Evolutionary conservation across 768 basidiomycete genomes (phyloP), one percentile per base, ranked within the genome.

Genomic region (Rhodosporidiobolus odoratus): DNA sequence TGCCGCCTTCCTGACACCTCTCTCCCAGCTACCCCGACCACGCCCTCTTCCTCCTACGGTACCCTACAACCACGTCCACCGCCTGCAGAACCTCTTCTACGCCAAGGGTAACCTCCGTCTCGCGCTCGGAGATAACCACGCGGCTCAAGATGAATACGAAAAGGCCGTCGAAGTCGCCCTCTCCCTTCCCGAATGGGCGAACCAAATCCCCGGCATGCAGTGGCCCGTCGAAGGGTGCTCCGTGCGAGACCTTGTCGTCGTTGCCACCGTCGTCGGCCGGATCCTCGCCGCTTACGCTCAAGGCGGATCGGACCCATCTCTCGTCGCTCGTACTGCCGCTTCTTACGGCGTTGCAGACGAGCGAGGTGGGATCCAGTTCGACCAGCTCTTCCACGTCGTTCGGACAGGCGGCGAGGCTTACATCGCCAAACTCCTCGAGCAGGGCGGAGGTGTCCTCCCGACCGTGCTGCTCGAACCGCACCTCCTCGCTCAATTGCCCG

Each of bases 81-180:
- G 83, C 10, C 75, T 84, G 12, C 83, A 84, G 74, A 82, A 82
- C 74, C 79, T 84, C 48, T 77, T 83, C 53, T 81, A 82, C 64
- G 76, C 76, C 32, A 71, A 73, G 56, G 75, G 75, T 12, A 76
- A 77, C 67, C 56, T 73, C 13, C 65, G 61, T 6, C 48, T 69
- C 19, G 73, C 73, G 4, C 45, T 81, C 35, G 77, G 76, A 77
- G 74, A 79, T 78, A 40, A 78, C 67, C 63, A 75, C 71, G 69
- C 76, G 79, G 71, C 73, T 68, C 48, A 76, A 71, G 54, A 76
- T 77, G 60, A 83, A 59, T 82, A 83, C 68, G 77, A 82, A 58
- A 78, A 80, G 52, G 82, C 81, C 19, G 76, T 85, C 57, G 84
- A 85, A 54, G 68, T 83, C 58, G 79, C 79, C 19, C 76, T 84